Evolutionary conservation across 306 rosid genomes (phyloP).

Genomic region (Pyrus pyrifolia): DNA sequence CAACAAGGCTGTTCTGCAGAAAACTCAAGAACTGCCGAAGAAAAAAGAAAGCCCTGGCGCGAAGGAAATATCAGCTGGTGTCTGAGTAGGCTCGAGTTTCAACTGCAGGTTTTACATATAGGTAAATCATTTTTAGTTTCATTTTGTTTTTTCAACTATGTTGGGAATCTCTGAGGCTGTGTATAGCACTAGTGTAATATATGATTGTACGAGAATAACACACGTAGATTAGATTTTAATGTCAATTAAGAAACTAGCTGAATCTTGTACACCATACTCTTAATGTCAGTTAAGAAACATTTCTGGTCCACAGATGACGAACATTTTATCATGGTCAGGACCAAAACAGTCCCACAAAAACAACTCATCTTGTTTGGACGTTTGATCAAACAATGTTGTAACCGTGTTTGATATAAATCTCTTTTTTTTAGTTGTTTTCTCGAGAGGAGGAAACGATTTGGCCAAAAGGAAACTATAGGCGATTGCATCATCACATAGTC

Average conservation of each 20-base stretch:
- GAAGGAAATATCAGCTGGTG: conserved; percentile 70
- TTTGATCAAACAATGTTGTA: not conserved
- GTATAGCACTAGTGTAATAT: conserved; percentile 38
- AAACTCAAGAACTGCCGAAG: conserved; percentile 70
- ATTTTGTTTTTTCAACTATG: conserved; percentile 26
- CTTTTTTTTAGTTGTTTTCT: not conserved
- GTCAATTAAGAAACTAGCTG: not conserved
- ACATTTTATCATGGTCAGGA: not conserved
- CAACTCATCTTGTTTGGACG: not conserved
- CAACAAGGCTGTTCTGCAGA: conserved; percentile 64
- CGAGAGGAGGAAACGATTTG: not conserved
- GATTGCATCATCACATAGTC: not conserved
- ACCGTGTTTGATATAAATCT: not conserved
- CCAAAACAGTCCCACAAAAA: not conserved
- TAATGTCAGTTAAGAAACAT: not conserved
- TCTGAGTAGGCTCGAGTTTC: conserved; percentile 27
- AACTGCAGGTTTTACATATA: conserved; percentile 20
- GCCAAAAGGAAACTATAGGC: not conserved
- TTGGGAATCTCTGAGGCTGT: conserved; percentile 27
- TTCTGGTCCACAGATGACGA: not conserved
- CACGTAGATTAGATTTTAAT: conserved; percentile 15
- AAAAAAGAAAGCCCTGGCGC: conserved; percentile 42
- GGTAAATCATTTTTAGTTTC: conserved; percentile 23
- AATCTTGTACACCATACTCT: not conserved
- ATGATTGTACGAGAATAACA: conserved; percentile 26